Conservation (phyloP, 1,284 basidiomycete species). For the Ceratobasidium sp. region DNA sequence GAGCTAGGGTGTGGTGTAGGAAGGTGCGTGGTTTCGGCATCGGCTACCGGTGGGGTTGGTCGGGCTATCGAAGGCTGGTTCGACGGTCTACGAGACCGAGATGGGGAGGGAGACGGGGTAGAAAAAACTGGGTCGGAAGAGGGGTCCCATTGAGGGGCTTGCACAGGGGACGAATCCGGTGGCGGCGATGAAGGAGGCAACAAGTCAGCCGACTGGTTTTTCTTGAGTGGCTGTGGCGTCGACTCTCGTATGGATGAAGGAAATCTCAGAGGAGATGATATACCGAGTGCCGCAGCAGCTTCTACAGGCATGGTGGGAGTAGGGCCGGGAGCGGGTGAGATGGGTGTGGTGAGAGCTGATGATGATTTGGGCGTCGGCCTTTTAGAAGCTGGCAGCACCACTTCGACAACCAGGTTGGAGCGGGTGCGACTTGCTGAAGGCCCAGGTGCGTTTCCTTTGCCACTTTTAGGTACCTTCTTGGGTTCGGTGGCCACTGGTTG, state of each 20-base stretch:
- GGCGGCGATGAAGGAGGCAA: conserved; percentile 28
- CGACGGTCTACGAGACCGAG: conserved; percentile 20
- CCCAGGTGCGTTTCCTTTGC: background rate
- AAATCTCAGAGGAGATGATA: background rate
- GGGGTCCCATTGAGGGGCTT: conserved; percentile 7
- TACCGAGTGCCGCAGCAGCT: background rate
- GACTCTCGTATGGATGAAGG: conserved; percentile 1
- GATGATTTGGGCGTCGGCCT: conserved; percentile 29
- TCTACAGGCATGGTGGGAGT: background rate
- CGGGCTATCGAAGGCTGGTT: background rate
- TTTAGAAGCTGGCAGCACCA: conserved; percentile 30
- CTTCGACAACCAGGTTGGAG: conserved; percentile 21
- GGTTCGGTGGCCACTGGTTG: background rate
- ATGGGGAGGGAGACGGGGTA: conserved; percentile 23
- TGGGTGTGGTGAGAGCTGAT: conserved; percentile 4
- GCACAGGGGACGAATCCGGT: conserved; percentile 9
- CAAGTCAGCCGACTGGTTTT: background rate
- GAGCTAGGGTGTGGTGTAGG: conserved; percentile 9
- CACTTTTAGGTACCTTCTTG: background rate
- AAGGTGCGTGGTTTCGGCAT: background rate
- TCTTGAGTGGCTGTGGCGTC: background rate
- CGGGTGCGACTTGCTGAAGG: background rate
- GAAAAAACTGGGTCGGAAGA: conserved; percentile 5
- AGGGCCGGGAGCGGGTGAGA: background rate
- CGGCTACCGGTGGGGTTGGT: background rate